These are phyloP conservation scores for Claviceps paspali DNA, from an alignment of 2,329 filamentous ascomycete genomes.

Conservation along the genomic window DNA sequence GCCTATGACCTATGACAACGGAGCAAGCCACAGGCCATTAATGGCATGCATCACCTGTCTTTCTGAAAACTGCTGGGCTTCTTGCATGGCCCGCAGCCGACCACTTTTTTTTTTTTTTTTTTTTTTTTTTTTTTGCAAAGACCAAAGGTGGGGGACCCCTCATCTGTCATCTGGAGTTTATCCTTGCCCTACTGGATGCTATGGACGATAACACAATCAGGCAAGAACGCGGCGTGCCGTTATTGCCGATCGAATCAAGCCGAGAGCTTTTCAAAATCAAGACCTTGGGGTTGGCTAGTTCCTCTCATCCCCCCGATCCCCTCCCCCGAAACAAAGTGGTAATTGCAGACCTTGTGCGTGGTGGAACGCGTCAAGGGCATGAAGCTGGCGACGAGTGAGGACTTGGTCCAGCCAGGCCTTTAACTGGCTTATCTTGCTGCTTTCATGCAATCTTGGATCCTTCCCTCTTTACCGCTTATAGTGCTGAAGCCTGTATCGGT, in stretches of 20 bases:
- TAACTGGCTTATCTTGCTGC: not conserved
- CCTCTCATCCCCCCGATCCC: no score
- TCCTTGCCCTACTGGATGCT: not conserved
- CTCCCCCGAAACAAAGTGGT: not conserved
- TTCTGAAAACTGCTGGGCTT: not conserved
- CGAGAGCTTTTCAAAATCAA: no score
- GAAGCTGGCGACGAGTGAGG: not conserved
- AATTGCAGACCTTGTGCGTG: not conserved
- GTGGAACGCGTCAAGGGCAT: not conserved
- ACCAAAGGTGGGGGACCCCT: not conserved
- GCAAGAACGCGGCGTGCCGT: not conserved
- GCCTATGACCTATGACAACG: not conserved
- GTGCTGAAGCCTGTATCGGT: not conserved
- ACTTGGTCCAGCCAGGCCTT: not conserved
- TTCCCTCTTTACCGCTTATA: not conserved
- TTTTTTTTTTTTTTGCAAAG: not conserved
- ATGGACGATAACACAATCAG: not conserved
- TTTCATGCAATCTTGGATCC: not conserved
- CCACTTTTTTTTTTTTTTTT: no score
- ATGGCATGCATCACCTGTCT: not conserved
- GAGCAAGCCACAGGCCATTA: not conserved
- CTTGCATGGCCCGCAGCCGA: constrained; percentile 1
- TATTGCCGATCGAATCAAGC: no score
- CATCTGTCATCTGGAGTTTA: constrained; percentile 3
- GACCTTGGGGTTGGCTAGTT: no score